Evolutionary conservation across 2,329 filamentous ascomycete genomes (phyloP), one percentile per base, ranked within the genome.

Genomic region (Ceratocystiopsis minuta): DNA sequence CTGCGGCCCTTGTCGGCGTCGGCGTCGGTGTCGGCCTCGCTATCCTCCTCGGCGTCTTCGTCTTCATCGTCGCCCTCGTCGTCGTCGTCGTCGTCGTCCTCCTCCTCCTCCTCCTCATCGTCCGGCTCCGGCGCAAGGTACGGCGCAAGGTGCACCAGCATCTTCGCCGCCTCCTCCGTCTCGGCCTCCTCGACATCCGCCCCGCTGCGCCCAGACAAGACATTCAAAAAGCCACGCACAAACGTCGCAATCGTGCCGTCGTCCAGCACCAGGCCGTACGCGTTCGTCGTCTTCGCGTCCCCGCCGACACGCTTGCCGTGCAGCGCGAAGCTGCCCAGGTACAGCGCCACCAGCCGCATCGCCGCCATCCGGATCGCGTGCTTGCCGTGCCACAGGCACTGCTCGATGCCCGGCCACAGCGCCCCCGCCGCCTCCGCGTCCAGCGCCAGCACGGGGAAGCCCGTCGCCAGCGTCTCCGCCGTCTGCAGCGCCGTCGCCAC

Each of bases 131-230:
- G 53, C 63, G 77, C 46, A 68, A 75, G 58, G 44, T 67, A 67
- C 17, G 63, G 74, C 36, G 78, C 83, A 0, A 98, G 65, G 64
- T 93, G 93, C 34, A 88, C 68, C 33, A 94, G 65, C 48, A 94
- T 85, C 49, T 85, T 80, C 4, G 83, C 75, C 13, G 77, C 77
- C 55, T 93, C 84, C 36, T 74, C 68, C 1, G 82, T 82, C n/a
- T 96, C 65, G 11, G 75, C 68, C 52, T 90, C 79, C 15, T 78
- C 76, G 9, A 88, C 41, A 40, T 70, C 71, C 0, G 70, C 66
- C 6, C 36, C 46, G 36, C 41, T n/a, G 15, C n/a, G 17, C 0
- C 72, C 72, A 38, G 74, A 74, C 37, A 94, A 55, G 16, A 71
- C 66, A 38, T 62, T 58, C 9, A 72, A 59, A 0, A 60, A 59